A percentile compares a stretch with the other conserved stretches of the same genome.
These are phyloP conservation scores for Hortiboletus flavorubellus DNA, from an alignment of 768 basidiomycete species.

Conservation along the genomic window DNA sequence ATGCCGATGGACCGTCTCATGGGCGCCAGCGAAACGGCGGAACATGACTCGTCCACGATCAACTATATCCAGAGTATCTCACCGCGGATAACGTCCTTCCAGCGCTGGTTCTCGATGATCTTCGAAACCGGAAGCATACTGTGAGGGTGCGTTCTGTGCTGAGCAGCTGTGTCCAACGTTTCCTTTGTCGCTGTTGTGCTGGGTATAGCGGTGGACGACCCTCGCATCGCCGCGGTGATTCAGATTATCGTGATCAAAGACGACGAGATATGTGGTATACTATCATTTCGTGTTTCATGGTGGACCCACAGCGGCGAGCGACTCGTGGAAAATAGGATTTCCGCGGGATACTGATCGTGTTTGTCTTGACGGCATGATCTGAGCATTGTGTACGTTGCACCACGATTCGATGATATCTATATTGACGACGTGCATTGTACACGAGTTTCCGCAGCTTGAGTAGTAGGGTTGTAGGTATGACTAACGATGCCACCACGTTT, in stretches of 20 bases:
- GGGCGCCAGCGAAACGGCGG: constrained; percentile 79
- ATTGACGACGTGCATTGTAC: not conserved
- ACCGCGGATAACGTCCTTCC: constrained; percentile 64
- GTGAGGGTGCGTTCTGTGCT: constrained; percentile 48
- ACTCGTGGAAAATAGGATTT: constrained; percentile 92
- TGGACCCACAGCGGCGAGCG: constrained; percentile 64
- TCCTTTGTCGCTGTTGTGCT: not conserved
- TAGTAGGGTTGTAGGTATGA: not conserved
- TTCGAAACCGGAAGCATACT: constrained; percentile 66
- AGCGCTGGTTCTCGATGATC: constrained; percentile 47
- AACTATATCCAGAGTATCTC: constrained; percentile 67
- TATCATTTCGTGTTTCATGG: not conserved
- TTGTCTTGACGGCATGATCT: too few species aligned
- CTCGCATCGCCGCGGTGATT: constrained; percentile 72
- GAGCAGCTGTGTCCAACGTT: not conserved
- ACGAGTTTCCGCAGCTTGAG: too few species aligned
- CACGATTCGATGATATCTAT: not conserved
- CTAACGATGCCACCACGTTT: not conserved
- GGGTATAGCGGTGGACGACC: constrained; percentile 55
- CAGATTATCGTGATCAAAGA: constrained; percentile 57
- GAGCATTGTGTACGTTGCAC: too few species aligned
- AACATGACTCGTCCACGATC: constrained; percentile 80
- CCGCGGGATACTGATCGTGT: constrained; percentile 69
- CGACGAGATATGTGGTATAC: constrained; percentile 62
- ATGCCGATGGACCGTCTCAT: constrained; percentile 71